Conservation (phyloP, 441 rosid genomes). For the Adansonia gregorii region DNA sequence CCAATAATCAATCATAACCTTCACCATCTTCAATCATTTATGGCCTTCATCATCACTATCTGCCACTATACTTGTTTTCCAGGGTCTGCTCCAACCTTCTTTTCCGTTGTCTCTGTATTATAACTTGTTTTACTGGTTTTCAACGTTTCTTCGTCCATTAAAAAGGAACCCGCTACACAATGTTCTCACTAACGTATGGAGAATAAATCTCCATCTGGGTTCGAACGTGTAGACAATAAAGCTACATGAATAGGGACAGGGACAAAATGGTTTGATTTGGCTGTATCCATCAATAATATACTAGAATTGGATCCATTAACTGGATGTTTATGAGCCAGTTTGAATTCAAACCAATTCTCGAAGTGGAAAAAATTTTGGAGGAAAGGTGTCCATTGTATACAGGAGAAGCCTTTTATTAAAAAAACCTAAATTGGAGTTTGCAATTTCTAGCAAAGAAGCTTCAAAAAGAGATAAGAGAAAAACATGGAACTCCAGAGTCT, state of each 20-base stretch:
- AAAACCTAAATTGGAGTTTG: neutral
- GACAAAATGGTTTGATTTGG: constrained; percentile 22
- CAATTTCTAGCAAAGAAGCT: neutral
- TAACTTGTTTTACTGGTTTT: too few relatives aligned
- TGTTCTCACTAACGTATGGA: constrained; percentile 34
- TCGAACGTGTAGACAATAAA: constrained; percentile 31
- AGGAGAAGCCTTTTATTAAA: neutral
- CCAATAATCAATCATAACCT: too few relatives aligned
- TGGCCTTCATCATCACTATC: too few relatives aligned
- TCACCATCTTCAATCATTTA: too few relatives aligned
- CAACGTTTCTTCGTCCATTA: too few relatives aligned
- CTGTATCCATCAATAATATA: constrained; percentile 30
- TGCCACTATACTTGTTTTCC: too few relatives aligned
- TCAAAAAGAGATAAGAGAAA: neutral
- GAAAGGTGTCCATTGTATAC: neutral
- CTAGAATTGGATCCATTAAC: constrained; percentile 35
- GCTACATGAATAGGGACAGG: constrained; percentile 21
- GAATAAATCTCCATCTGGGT: constrained; percentile 37
- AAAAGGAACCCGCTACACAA: too few relatives aligned
- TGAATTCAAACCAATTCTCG: constrained; percentile 23
- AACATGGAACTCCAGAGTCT: neutral
- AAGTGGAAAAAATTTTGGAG: neutral
- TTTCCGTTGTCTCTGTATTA: too few relatives aligned
- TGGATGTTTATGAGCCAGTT: neutral
- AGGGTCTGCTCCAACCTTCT: too few relatives aligned